A percentile compares a stretch with the other conserved stretches of the same genome.
phyloP scores from a whole-genome alignment of 495 filamentous ascomycete genomes.

The Aspergillus kassunensis region DNA sequence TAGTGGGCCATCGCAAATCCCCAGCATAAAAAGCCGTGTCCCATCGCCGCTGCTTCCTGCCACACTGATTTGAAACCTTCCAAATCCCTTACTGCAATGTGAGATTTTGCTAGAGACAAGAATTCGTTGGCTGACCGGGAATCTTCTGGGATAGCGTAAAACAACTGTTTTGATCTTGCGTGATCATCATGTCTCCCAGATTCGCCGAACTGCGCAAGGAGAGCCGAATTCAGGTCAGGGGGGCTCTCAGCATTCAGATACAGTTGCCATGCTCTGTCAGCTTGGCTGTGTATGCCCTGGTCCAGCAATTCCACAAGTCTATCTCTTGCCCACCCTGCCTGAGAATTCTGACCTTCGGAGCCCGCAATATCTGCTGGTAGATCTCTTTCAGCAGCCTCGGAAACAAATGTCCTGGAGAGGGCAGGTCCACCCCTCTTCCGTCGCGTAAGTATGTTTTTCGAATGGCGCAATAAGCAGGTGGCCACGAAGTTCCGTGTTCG shows the following conservation, averaged over 20 bases:
- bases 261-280: constrained; percentile 35
- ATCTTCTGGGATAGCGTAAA: constrained; percentile 31
- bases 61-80: constrained; percentile 26
- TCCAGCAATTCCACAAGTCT: constrained; percentile 20
- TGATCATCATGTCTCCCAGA: constrained; percentile 33
- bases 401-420: constrained; percentile 29
- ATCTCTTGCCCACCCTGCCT: constrained; percentile 10
- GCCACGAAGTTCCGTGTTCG: constrained; percentile 21
- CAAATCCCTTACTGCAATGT: constrained; percentile 14
- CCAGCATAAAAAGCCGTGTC: constrained; percentile 20
- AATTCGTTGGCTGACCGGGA: constrained; percentile 37
- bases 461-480: constrained; percentile 21
- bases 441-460: constrained; percentile 26
- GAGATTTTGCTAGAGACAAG: constrained; percentile 28
- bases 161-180: constrained; percentile 37
- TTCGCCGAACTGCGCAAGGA: constrained; percentile 36
- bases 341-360: not conserved
- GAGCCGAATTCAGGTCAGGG: constrained; percentile 19
- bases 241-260: constrained; percentile 31
- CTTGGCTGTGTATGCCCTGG: constrained; percentile 12
- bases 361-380: not conserved
- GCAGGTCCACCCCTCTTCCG: constrained; percentile 21
- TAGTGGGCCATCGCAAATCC: constrained; percentile 29
- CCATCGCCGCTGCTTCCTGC: constrained; percentile 24
- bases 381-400: constrained; percentile 16